Evolutionary conservation across 768 basidiomycete genomes (phyloP), one percentile per base, ranked within the genome.

Genomic region (Arthromyces matolae): DNA sequence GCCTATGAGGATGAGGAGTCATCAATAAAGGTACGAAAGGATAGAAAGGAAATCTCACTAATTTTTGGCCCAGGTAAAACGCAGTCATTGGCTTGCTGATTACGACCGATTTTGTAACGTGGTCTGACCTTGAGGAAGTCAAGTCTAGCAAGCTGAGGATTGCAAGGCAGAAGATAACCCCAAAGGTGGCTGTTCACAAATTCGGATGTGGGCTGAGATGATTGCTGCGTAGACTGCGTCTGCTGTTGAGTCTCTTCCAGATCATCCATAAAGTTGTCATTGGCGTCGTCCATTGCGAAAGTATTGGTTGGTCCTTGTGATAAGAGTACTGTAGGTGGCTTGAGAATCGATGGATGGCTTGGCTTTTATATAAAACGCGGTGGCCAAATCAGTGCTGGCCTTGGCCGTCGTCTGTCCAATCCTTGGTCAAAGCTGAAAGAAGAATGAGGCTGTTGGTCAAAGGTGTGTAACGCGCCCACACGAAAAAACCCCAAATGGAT

Each of bases 91-190:
- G 66, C 67, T 0, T 70, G 67, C 0, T 43, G 57, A 50, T 73
- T 72, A 42, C 87, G 75, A 22, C 87, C 87, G 52, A 89, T 63
- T 19, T 60, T 70, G 54, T 80, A 78, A 16, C 57, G 65, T 0
- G 71, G 72, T 22, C 72, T 66, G 32, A 75, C 54, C 56, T 77
- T 84, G 69, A 71, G 78, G 50, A 89, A 78, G 54, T 86, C 83
- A 42, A 88, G 73, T 27, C 83, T 77, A 18, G 64, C 66, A 6
- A 84, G 65, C 3, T 62, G 52, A 20, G 68, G 53, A 55, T 71
- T 79, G 58, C 82, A 84, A 5, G 87, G 86, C 36, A 82, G 77
- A 42, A 89, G 76, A 54, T 75, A 84, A 10, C 85, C 86, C 84
- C 84, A 89, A 47, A 88, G 77, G 58, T 75, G 73, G 4, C 55